Evolutionary conservation across 257 asterid species (phyloP).

Genomic region (Capsicum rhomboideum): DNA sequence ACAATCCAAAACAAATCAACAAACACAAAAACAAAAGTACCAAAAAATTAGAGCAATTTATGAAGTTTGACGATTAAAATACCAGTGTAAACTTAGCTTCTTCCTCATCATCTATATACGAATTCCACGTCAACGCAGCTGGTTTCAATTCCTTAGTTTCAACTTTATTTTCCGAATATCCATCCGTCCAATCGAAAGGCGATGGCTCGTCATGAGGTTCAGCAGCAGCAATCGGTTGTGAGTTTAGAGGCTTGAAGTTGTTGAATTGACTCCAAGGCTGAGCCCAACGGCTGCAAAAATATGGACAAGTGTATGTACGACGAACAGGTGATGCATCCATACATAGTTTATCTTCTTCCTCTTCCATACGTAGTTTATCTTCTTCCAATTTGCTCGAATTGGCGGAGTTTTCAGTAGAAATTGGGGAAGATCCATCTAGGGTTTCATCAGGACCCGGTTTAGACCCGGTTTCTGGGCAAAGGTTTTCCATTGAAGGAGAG

Average conservation of each 20-base stretch:
- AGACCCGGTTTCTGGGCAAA: background rate
- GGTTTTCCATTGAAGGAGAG: too few relatives aligned
- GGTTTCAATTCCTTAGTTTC: background rate
- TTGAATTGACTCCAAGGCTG: constrained; percentile 17
- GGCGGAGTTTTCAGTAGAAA: background rate
- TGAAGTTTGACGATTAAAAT: background rate
- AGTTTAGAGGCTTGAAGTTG: background rate
- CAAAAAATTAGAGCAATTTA: background rate
- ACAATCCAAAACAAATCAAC: background rate
- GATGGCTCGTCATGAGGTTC: constrained; percentile 6
- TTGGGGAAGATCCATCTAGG: constrained; percentile 11
- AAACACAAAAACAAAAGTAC: background rate
- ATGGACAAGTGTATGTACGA: background rate
- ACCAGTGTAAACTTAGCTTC: background rate
- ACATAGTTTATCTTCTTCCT: background rate
- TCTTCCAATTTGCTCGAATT: background rate
- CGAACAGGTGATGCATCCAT: too few relatives aligned
- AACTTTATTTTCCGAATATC: constrained; percentile 3
- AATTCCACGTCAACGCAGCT: background rate
- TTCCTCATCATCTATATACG: background rate
- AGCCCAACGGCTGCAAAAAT: constrained; percentile 12
- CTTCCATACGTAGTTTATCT: too few relatives aligned
- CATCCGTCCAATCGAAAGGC: constrained; percentile 7
- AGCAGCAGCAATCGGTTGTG: background rate
- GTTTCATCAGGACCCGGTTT: constrained; percentile 17